Base-by-base conservation (phyloP, 2,329 filamentous ascomycete species). In the Penicillium glabrum region DNA sequence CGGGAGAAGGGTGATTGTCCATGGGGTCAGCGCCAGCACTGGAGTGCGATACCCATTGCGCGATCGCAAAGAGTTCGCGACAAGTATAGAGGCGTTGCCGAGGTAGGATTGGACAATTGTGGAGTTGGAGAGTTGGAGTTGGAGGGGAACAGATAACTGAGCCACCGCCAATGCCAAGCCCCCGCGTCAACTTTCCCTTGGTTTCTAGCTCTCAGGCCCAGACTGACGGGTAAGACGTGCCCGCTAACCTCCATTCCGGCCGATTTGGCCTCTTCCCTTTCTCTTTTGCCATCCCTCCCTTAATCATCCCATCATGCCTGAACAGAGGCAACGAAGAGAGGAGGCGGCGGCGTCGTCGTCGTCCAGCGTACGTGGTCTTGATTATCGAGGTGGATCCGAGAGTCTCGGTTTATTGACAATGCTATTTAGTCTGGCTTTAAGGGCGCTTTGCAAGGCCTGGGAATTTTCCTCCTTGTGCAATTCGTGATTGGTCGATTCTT, bases 401-500 rank as follows among this genome's bases (percentile, higher is more conserved):
- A 29, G 45, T 39, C 37, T 54, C 21, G 21, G 52, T 56, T 60
- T 47, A 56, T 66, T 72, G 57, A 71, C 66, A 35, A 41, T 54
- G 46, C 31, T 62, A 48, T 63, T 43, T 64, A 80, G 78, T 75
- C 72, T 59, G 67, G 70, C 62, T 66, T 79, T 57, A 74, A 74
- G 61, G 68, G 79, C 27, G 70, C 78, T 54, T 67, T 82, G 56
- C 84, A 87, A 71, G 83, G 80, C 60, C 69, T 87, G 46, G 82
- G 77, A 66, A 80, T 88, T 61, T 87, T 87, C 72, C 69, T 86
- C 61, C 74, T 83, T 54, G 77, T 82, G 47, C 85, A 88, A 65
- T 83, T 82, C 62, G 77, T 79, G 39, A 79, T 86, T 59, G 80
- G 79, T 63, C 80, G 83, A 59, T 80, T 85, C 69, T 79, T 85